Percentiles rank a stretch among this genome's conserved stretches.
Evolutionary conservation across 768 basidiomycete species (phyloP).

Genomic region (Serendipita vermifera): DNA sequence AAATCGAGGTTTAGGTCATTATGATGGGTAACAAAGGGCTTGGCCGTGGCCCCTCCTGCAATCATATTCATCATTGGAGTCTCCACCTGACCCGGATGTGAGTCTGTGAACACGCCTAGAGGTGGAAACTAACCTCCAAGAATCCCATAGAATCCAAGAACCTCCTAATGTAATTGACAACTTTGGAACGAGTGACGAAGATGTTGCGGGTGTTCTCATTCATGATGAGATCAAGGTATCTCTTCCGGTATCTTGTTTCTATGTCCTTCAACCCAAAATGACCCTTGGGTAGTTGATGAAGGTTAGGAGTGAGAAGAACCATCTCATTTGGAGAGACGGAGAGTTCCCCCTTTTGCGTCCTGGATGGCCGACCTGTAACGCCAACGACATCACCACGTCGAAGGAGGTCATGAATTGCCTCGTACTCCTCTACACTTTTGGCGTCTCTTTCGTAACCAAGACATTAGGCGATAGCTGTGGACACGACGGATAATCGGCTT

Average conservation of each 20-base stretch:
- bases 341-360: conserved; percentile 92
- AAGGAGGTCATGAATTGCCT: conserved; percentile 68
- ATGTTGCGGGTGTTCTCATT: conserved; percentile 79
- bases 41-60: conserved; percentile 95
- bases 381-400: conserved; percentile 95
- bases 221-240: conserved; percentile 95
- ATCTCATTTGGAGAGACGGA: conserved; percentile 74
- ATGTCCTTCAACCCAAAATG: conserved; percentile 96
- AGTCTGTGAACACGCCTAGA: background rate
- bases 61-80: conserved; percentile 96
- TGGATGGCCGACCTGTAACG: conserved; percentile 73
- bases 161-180: conserved; percentile 85
- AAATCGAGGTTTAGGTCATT: conserved; percentile 95
- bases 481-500: too few species aligned
- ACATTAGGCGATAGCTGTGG: too few species aligned
- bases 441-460: conserved; percentile 57
- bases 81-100: conserved; percentile 45
- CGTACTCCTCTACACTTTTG: conserved; percentile 48
- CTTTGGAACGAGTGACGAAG: conserved; percentile 78
- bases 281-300: conserved; percentile 86
- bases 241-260: conserved; percentile 95
- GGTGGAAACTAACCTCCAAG: conserved; percentile 45
- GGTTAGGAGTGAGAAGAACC: conserved; percentile 84
- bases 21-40: conserved; percentile 97
- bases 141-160: conserved; percentile 87